Evolutionary conservation across 331 rosid species (phyloP).

Genomic region (Pyrus hybrid): DNA sequence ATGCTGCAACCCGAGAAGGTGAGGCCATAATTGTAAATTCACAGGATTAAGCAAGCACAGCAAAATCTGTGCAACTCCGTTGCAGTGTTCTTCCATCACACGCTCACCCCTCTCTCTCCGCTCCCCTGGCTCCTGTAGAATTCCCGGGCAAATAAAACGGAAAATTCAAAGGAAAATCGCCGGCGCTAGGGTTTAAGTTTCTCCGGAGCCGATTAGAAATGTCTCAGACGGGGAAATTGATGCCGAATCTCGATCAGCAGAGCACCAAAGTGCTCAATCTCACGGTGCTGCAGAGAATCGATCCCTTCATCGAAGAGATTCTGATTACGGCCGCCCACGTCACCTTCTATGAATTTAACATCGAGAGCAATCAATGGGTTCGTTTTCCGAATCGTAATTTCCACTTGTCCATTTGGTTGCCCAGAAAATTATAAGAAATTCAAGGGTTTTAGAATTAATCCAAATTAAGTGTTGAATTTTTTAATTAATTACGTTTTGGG

Average conservation of each 20-base stretch:
- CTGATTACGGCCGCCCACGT: conserved; percentile 93
- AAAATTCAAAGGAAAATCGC: conserved; percentile 12
- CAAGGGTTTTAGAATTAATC: background rate
- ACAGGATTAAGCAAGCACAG: background rate
- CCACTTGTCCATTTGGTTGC: background rate
- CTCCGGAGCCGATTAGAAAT: conserved; percentile 15
- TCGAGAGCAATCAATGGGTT: conserved; percentile 89
- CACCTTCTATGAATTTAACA: conserved; percentile 79
- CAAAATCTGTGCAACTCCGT: background rate
- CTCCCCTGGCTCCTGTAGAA: background rate
- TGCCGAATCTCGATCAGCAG: conserved; percentile 87
- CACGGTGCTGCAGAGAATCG: conserved; percentile 78
- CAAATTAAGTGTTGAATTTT: background rate
- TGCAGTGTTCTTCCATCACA: conserved; percentile 1
- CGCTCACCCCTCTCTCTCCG: background rate
- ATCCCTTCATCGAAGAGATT: conserved; percentile 84
- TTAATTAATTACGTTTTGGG: background rate
- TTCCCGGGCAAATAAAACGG: conserved; percentile 32
- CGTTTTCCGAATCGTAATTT: conserved; percentile 17
- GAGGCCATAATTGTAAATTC: background rate
- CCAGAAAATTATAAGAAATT: conserved; percentile 1
- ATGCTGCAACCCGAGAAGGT: no score
- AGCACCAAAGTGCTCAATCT: conserved; percentile 84
- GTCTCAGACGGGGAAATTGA: conserved; percentile 82
- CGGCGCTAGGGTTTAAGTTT: conserved; percentile 36